Base-by-base conservation (phyloP, 768 basidiomycete genomes). In the Harrya chromipes region DNA sequence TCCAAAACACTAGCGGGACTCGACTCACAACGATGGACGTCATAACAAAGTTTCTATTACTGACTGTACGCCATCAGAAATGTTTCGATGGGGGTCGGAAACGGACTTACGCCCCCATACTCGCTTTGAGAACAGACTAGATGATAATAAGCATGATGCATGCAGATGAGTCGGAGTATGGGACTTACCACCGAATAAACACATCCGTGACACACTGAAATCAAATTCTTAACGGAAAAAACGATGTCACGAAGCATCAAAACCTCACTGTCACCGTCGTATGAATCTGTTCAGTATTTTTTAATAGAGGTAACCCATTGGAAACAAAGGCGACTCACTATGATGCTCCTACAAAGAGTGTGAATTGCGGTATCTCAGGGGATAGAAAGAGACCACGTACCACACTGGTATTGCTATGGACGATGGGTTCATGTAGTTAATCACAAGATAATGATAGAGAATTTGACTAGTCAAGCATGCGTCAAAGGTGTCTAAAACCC, bases 371-470 rank as follows among this genome's bases (percentile, higher is more conserved):
- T 4, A 9, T 19, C 14, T 11, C 3, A 14, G 11, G 21, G 11
- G 11, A 13, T 5, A n/a, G 20, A 0, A 8, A 17, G 27, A 16
- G 14, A 24, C n/a, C n/a, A 52, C 60, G 11, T 43, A 61, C 83
- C 83, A 84, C 10, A 78, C 70, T 0, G 77, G 76, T 19, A 54
- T 50, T 13, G 58, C 9, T 17, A 83, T 65, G 3, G 80, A 73
- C 16, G 63, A 6, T 3, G 75, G 74, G 54, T 78, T 76, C 49
- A 76, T 60, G 55, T 74, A 84, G 63, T 84, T 81, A 36, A 60
- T 66, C 37, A 84, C 79, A 43, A 82, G 70, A 55, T 84, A 84
- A 57, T 72, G 72, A 54, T 84, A 85, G 34, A 80, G 68, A 53
- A 81, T 74, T 58, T 84, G 82, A 42, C 70, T 70, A 40, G 75